A percentile compares a stretch with the other conserved stretches of the same genome.
Conservation (phyloP, 176 grass and related monocot species). For the Oryza rufipogon region DNA sequence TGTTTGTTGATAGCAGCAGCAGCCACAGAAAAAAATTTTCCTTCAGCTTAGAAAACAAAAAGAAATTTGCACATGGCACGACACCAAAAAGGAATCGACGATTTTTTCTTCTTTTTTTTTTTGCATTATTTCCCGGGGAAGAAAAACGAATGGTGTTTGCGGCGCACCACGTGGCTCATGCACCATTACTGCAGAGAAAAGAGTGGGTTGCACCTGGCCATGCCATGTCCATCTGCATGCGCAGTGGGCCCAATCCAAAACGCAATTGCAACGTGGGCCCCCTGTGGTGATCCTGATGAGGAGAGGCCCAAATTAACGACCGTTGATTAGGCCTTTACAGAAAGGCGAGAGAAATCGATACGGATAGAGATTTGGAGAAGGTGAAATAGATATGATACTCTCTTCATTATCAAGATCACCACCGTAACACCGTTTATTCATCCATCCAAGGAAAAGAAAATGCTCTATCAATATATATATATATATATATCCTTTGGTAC, state of each 20-base stretch:
- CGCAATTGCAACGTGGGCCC: neutral
- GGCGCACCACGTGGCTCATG: neutral
- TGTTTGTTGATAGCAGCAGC: neutral
- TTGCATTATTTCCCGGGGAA: neutral
- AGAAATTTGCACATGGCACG: neutral
- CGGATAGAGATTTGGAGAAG: conserved; percentile 11
- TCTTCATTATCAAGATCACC: neutral
- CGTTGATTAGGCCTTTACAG: conserved; percentile 11
- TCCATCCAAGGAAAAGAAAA: neutral
- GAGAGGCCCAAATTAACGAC: neutral
- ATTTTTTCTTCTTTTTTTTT: neutral
- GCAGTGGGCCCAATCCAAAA: neutral
- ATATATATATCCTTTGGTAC: too few relatives aligned
- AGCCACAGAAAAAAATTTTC: too few relatives aligned
- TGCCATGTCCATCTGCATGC: neutral
- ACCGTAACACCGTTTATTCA: neutral
- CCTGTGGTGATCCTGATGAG: neutral
- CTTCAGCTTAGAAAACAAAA: too few relatives aligned
- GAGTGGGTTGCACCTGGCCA: neutral
- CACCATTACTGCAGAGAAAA: neutral
- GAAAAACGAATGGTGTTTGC: neutral
- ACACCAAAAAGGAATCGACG: neutral
- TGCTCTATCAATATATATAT: neutral
- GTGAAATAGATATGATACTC: neutral
- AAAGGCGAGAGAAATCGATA: neutral